Percentiles rank a stretch among this genome's conserved stretches.
These are phyloP conservation scores for Cladosporium oxysporum DNA, from an alignment of 2,329 filamentous ascomycete species.

Conservation along the genomic window DNA sequence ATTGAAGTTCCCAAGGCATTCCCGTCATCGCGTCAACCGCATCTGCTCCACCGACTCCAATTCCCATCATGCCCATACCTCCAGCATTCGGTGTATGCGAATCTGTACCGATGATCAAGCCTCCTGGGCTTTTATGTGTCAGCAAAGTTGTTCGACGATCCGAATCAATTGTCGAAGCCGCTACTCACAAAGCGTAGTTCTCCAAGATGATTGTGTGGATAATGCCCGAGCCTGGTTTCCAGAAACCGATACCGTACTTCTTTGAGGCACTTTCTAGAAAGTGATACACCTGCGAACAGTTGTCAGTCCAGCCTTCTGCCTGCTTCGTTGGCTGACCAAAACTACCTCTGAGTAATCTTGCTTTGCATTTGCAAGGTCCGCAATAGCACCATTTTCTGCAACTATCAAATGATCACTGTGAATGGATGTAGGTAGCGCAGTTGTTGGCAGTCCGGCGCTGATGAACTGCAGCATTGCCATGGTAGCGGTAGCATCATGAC, in stretches of 20 bases:
- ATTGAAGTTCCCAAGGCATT: conserved; percentile 97
- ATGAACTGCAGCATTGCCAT: conserved; percentile 99
- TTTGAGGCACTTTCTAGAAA: conserved; percentile 90
- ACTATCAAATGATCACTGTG: conserved; percentile 99
- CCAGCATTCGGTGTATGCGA: conserved; percentile 97
- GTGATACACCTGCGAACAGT: conserved; percentile 97
- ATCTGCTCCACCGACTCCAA: conserved; percentile 97
- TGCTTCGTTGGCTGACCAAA: background rate
- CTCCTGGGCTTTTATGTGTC: conserved; percentile 76
- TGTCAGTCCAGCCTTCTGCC: too few relatives aligned
- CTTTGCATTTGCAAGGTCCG: conserved; percentile 88
- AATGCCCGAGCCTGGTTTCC: conserved; percentile 97
- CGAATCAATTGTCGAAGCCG: background rate
- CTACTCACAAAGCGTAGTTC: conserved; percentile 81
- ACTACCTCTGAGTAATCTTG: conserved; percentile 13
- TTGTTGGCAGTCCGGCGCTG: conserved; percentile 93
- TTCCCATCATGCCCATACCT: conserved; percentile 87
- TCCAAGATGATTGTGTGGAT: conserved; percentile 98
- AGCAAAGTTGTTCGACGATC: too few relatives aligned
- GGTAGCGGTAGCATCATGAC: conserved; percentile 98
- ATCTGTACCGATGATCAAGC: conserved; percentile 95
- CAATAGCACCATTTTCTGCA: conserved; percentile 86
- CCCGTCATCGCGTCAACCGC: conserved; percentile 98
- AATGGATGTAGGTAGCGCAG: conserved; percentile 91
- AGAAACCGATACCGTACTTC: conserved; percentile 99